phyloP scores from a whole-genome alignment of 176 grass and related monocot species.

The Oryza nivara region DNA sequence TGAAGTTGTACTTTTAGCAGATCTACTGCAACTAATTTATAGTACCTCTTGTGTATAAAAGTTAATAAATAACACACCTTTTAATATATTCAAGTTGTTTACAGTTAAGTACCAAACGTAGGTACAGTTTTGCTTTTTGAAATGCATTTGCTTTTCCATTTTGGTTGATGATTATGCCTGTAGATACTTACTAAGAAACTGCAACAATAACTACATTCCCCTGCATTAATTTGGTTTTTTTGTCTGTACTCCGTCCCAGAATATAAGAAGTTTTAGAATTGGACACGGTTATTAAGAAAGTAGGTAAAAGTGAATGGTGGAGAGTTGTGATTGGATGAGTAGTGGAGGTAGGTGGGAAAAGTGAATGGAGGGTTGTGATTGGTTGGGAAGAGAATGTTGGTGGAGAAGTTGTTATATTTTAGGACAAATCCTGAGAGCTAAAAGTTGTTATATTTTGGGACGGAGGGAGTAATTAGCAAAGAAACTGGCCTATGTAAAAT shows the following conservation, averaged over 20 bases:
- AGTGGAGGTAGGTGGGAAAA: too few species aligned
- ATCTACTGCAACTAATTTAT: conserved; percentile 20
- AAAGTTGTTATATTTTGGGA: too few species aligned
- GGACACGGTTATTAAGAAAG: too few species aligned
- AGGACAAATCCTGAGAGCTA: too few species aligned
- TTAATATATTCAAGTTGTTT: conserved; percentile 4
- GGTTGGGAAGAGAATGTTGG: too few species aligned
- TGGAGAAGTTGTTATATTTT: too few species aligned
- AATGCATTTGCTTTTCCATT: background rate
- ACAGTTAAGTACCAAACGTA: conserved; percentile 7
- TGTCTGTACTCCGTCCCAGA: background rate
- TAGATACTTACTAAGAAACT: background rate
- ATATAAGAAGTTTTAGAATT: too few species aligned
- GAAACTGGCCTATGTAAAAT: background rate
- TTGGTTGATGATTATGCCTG: background rate
- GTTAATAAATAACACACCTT: background rate
- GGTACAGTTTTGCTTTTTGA: background rate
- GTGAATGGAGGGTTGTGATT: too few species aligned
- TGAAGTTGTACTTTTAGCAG: conserved; percentile 7
- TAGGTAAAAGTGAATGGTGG: too few species aligned
- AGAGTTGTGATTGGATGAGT: too few species aligned
- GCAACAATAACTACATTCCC: background rate
- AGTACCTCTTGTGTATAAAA: background rate
- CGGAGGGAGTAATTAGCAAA: background rate
- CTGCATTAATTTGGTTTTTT: background rate